Conservation (phyloP, 345 rosid species). For the Carallia pectinifolia region DNA sequence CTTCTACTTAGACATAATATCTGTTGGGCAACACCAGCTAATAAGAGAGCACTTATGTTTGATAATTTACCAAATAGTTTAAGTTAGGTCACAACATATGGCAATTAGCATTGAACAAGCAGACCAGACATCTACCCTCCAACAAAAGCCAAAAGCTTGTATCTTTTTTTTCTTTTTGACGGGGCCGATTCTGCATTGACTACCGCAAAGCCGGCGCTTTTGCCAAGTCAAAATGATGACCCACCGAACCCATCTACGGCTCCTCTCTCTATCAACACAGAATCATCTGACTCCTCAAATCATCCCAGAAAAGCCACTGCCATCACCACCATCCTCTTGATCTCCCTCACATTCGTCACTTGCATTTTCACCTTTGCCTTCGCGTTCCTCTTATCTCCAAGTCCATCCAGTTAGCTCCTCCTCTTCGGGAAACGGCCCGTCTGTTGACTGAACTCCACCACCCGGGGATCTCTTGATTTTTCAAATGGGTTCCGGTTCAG, state of each 20-base stretch:
- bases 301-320: conserved; percentile 21
- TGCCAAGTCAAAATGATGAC: conserved; percentile 44
- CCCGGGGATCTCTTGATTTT: conserved; percentile 67
- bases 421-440: conserved; percentile 37
- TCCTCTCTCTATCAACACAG: conserved; percentile 52
- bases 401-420: neutral
- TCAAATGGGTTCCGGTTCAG: conserved; percentile 95
- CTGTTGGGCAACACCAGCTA: too few species aligned
- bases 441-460: conserved; percentile 57
- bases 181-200: conserved; percentile 28
- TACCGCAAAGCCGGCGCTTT: conserved; percentile 11
- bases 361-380: conserved; percentile 67
- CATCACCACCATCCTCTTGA: conserved; percentile 41
- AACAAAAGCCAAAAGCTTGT: too few species aligned
- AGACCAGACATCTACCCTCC: too few species aligned
- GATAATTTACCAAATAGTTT: too few species aligned
- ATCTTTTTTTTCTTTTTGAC: too few species aligned
- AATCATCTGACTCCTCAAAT: conserved; percentile 26
- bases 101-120: too few species aligned
- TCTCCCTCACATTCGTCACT: conserved; percentile 48
- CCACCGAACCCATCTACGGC: conserved; percentile 43
- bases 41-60: too few species aligned
- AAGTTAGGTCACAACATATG: too few species aligned
- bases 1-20: too few species aligned
- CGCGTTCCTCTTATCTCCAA: conserved; percentile 46